Base-by-base conservation (phyloP, 257 asterid genomes). In the Eustoma russellianum region DNA sequence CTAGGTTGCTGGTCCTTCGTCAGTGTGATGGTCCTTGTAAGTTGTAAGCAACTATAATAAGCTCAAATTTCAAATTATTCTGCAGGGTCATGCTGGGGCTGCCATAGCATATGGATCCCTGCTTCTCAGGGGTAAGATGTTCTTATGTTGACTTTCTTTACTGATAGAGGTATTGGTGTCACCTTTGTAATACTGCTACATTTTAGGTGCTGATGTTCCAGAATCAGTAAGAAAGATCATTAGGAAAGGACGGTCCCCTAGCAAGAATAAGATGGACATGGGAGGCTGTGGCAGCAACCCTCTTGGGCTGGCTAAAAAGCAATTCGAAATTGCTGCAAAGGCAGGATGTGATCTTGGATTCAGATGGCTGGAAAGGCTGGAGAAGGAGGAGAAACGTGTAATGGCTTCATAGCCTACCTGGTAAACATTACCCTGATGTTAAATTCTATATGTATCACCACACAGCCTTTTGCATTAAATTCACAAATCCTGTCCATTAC, bases 101-200 rank as follows among this genome's bases (percentile, higher is more conserved):
- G 89, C 98, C 50, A 59, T 87, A 48, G 95, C 98, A 34, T 91
- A 76, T 49, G 98, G 98, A 59, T 91, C 98, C 49, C 87, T 91
- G 61, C 87, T 91, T 51, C 87, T 86, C 52, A 74, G 74, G 78
- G 98, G 89, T 77, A 70, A 77, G 41, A 33, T 48, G 62, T 54
- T 56, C 55, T 16, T 38, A 41, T 16, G 17, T 34, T 24, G 30
- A 24, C 30, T 24, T 47, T 47, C 10, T 17, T 17, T 30, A 24
- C 50, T 34, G 41, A 16, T 7, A 11, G 13, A 45, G 44, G 48
- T 38, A 10, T 24, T 24, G 30, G 2, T 24, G 16, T 50, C 40
- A 24, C 13, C 54, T 52, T 52, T 18, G 17, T 7, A 0, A 9
- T 4, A 38, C 10, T 11, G 12, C 12, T 7, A 65, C 70, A 46